Base-by-base conservation (phyloP, 306 rosid species). In the Lathyrus aphaca region DNA sequence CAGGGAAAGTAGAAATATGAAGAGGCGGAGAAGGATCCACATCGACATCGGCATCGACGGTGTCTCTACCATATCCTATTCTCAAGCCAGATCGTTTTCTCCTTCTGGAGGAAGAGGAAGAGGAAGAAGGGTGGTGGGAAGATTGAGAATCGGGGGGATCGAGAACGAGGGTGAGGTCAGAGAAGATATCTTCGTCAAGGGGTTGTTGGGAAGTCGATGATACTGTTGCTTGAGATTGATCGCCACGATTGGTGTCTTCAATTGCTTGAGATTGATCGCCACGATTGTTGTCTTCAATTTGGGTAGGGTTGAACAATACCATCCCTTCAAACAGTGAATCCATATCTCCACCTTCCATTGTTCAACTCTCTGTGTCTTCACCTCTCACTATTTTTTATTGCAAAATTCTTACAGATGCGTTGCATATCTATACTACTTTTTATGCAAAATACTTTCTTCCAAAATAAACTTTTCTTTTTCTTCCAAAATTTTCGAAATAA, bases 261-360 rank as follows among this genome's bases (percentile, higher is more conserved):
- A 2, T 21, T 5, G 37, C 40, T 49, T 54, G 55, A 48, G 60
- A 18, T 56, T 75, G 71, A 14, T 57, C 56, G 3, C 19, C 30
- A 10, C 21, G 39, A 68, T 76, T 76, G 15, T 67, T 78, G 19
- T 67, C 29, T 56, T 68, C 78, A 29, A 65, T 74, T 65, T 82
- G 63, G 60, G 74, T 40, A 14, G 94, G 83, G 64, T 79, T 74
- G 57, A 90, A 90, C 35, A 90, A 78, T 0, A 79, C 88, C 96
- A 90, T 90, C 48, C 96, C 96, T 68, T 90, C 96, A 55, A 90
- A 90, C 21, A 90, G 83, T 6, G 96, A 90, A 78, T 85, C 96
- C 39, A 35, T 35, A 8, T 35, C 39, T 35, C 39, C 39, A 6
- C 10, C 39, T 35, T 35, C 39, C 39, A 35, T 35, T 32, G 8